Evolutionary conservation across 2,329 filamentous ascomycete species (phyloP).

Genomic region (Colletotrichum melonis): DNA sequence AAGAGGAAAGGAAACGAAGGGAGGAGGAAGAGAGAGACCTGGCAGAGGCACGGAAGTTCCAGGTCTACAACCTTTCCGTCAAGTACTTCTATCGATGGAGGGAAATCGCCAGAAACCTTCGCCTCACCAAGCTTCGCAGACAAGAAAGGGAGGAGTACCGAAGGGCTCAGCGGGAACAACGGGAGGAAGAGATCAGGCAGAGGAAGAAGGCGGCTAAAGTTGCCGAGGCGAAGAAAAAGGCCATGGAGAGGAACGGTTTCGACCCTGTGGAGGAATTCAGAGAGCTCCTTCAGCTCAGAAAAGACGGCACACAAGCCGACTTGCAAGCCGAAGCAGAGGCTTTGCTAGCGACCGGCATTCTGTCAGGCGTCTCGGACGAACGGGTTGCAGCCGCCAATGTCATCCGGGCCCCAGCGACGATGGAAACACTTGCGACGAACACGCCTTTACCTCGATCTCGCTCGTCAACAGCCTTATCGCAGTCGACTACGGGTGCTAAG

Average conservation of each 20-base stretch:
- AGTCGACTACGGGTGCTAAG: constrained; percentile 18
- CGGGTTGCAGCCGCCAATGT: constrained; percentile 48
- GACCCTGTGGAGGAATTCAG: constrained; percentile 49
- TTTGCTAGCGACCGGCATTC: constrained; percentile 54
- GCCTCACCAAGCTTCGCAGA: constrained; percentile 61
- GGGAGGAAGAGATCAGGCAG: constrained; percentile 45
- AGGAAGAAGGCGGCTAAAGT: constrained; percentile 46
- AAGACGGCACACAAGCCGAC: constrained; percentile 42
- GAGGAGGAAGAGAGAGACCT: constrained; percentile 61
- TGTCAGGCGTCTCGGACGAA: constrained; percentile 54
- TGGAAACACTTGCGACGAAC: not conserved
- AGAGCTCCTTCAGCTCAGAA: constrained; percentile 46
- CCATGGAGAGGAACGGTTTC: constrained; percentile 32
- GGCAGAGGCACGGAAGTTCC: constrained; percentile 60
- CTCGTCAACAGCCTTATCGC: constrained; percentile 27
- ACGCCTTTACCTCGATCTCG: constrained; percentile 21
- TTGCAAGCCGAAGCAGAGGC: constrained; percentile 47
- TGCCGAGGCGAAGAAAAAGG: constrained; percentile 23
- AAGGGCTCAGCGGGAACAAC: constrained; percentile 51
- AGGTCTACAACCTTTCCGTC: constrained; percentile 60
- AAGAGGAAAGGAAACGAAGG: constrained; percentile 52
- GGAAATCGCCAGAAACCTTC: constrained; percentile 57
- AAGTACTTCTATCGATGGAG: constrained; percentile 70
- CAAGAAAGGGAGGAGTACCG: constrained; percentile 63
- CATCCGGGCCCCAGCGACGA: constrained; percentile 41